phyloP scores from a whole-genome alignment of 2,329 filamentous ascomycete genomes.

The Annulohypoxylon truncatum region DNA sequence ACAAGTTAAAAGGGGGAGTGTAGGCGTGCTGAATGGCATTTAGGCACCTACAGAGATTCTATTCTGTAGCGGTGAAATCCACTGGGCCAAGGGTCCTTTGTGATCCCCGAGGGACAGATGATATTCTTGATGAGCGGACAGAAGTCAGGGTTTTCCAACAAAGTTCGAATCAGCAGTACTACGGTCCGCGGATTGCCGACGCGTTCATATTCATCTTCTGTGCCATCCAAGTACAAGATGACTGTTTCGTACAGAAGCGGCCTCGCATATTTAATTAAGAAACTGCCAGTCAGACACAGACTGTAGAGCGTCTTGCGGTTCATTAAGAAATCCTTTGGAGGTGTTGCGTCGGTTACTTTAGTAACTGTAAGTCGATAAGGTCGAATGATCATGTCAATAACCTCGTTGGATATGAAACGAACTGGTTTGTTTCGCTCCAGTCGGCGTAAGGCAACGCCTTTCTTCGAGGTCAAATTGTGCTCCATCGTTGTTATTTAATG shows the following conservation, averaged over 20 bases:
- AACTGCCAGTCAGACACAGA: conserved; percentile 11
- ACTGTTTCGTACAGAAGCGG: conserved; percentile 30
- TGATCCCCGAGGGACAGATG: neutral
- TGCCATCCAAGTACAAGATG: conserved; percentile 1
- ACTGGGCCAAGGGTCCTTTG: neutral
- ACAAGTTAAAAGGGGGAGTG: too few relatives aligned
- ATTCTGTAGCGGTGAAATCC: neutral
- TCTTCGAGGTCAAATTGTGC: neutral
- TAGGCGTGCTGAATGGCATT: too few relatives aligned
- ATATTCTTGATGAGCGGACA: conserved; percentile 24
- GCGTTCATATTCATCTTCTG: neutral
- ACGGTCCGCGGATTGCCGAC: neutral
- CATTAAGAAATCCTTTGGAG: neutral
- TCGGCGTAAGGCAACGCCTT: neutral
- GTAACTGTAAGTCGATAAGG: conserved; percentile 7
- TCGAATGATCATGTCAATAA: conserved; percentile 6
- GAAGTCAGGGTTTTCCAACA: neutral
- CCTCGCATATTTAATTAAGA: neutral
- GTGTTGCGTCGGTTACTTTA: neutral
- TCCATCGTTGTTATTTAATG: conserved; percentile 8
- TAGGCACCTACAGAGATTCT: neutral
- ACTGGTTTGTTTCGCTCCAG: neutral
- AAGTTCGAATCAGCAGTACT: conserved; percentile 22
- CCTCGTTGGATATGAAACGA: conserved; percentile 9
- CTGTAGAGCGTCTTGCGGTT: conserved; percentile 13